Percentiles rank a stretch among this genome's conserved stretches.
Evolutionary conservation across 768 basidiomycete species (phyloP).

Genomic region (Mycena maculata): DNA sequence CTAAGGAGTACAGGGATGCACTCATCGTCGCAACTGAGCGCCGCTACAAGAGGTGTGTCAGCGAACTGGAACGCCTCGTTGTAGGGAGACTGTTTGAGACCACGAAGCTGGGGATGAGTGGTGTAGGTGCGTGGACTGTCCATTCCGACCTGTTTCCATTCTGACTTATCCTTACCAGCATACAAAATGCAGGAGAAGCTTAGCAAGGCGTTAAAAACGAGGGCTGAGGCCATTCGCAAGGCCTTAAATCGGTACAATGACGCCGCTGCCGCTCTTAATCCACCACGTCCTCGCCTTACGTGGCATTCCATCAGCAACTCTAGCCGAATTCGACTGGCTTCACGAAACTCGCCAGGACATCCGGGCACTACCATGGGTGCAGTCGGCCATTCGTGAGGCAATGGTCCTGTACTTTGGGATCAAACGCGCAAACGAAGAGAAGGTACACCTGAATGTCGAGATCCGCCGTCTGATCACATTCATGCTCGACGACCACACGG

Average conservation of each 20-base stretch:
- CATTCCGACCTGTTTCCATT: not conserved
- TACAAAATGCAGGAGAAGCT: slow-evolving; percentile 35
- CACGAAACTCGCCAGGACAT: slow-evolving; percentile 25
- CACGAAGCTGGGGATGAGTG: too few species aligned
- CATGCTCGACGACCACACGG: slow-evolving; percentile 26
- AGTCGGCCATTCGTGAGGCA: slow-evolving; percentile 4
- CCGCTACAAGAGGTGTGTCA: slow-evolving; percentile 12
- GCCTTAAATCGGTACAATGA: slow-evolving; percentile 28
- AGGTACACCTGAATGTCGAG: slow-evolving; percentile 37
- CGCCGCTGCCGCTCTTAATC: slow-evolving; percentile 19
- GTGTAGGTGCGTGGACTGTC: slow-evolving; percentile 17
- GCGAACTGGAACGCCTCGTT: too few species aligned
- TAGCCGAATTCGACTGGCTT: slow-evolving; percentile 37
- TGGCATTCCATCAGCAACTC: slow-evolving; percentile 33
- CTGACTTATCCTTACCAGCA: not conserved
- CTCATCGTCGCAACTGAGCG: slow-evolving; percentile 1
- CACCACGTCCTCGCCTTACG: slow-evolving; percentile 8
- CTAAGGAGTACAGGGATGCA: not conserved
- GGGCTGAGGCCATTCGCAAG: slow-evolving; percentile 27
- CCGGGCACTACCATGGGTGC: slow-evolving; percentile 11
- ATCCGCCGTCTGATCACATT: slow-evolving; percentile 34
- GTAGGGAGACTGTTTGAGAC: too few species aligned
- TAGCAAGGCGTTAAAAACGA: slow-evolving; percentile 25
- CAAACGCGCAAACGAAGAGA: slow-evolving; percentile 37
- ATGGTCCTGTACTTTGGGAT: slow-evolving; percentile 31